Percentiles rank a stretch among this genome's conserved stretches.
Evolutionary conservation across 2,329 filamentous ascomycete species (phyloP).

Genomic region (Aschersonia sp.): DNA sequence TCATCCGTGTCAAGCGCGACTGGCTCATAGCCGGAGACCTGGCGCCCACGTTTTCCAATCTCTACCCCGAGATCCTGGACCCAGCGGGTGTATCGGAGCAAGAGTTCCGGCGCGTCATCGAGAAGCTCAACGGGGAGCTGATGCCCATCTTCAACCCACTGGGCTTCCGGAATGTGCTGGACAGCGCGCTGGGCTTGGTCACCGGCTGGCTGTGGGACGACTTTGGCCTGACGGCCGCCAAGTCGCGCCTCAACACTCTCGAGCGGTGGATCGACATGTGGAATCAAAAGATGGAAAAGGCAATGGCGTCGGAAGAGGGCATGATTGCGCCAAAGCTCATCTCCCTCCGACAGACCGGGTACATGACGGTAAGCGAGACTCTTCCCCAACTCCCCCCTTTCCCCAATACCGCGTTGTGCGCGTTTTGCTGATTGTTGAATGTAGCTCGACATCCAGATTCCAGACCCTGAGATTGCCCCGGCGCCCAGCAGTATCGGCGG

Average conservation of each 20-base stretch:
- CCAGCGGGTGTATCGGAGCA: constrained; percentile 67
- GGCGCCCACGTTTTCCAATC: constrained; percentile 83
- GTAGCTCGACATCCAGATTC: constrained; percentile 67
- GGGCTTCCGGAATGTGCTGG: constrained; percentile 60
- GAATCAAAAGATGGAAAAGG: constrained; percentile 59
- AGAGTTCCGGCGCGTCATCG: constrained; percentile 71
- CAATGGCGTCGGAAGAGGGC: constrained; percentile 33
- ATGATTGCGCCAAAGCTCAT: constrained; percentile 54
- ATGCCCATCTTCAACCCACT: constrained; percentile 70
- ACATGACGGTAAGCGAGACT: constrained; percentile 54
- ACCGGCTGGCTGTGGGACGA: constrained; percentile 97
- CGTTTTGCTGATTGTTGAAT: background rate
- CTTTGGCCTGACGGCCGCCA: constrained; percentile 60
- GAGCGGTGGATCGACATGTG: constrained; percentile 77
- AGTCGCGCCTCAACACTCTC: constrained; percentile 51
- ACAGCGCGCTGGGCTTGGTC: constrained; percentile 62
- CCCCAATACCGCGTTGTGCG: background rate
- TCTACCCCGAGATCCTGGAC: constrained; percentile 92
- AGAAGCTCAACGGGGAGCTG: constrained; percentile 67
- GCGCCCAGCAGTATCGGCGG: constrained; percentile 29
- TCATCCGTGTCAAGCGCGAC: constrained; percentile 83
- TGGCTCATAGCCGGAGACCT: constrained; percentile 84
- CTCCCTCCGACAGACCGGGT: constrained; percentile 67
- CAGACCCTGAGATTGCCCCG: constrained; percentile 55
- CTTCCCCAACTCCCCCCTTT: background rate